Conservation (phyloP, 2,329 filamentous ascomycete species). For the Fusarium napiforme region DNA sequence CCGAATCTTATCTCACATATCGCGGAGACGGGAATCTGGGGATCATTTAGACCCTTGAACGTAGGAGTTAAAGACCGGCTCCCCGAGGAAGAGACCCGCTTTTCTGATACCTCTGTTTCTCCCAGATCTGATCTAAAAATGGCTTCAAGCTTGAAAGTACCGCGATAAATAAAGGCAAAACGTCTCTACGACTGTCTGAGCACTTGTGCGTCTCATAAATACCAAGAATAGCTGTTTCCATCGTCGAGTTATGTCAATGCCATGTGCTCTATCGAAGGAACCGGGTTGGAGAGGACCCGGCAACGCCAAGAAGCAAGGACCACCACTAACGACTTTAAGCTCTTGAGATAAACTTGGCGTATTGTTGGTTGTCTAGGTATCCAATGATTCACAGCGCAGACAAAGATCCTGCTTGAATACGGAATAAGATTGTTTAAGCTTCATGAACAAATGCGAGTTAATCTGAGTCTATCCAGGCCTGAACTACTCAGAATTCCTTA, state of each 20-base stretch:
- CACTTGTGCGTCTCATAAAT: background rate
- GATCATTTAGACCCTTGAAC: background rate
- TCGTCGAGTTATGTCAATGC: background rate
- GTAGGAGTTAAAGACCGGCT: background rate
- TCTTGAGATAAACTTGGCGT: constrained; percentile 8
- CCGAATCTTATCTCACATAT: background rate
- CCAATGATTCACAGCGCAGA: background rate
- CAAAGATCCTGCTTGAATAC: background rate
- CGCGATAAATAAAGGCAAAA: accelerated
- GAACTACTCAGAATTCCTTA: too few relatives aligned
- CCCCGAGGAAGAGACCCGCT: background rate
- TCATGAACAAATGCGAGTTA: too few relatives aligned
- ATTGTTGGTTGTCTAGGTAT: background rate
- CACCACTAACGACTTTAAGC: constrained; percentile 10
- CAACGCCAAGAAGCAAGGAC: background rate
- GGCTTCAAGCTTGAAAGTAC: background rate
- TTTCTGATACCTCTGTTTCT: background rate
- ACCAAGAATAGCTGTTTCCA: background rate
- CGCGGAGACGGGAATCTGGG: constrained; percentile 4
- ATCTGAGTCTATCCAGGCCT: accelerated
- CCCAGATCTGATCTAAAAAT: background rate
- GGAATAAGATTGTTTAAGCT: background rate
- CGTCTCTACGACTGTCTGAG: accelerated
- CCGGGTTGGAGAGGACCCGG: constrained; percentile 2
- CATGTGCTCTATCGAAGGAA: background rate